Conservation (phyloP, 2,329 filamentous ascomycete genomes). For the Erysiphe pisi region DNA sequence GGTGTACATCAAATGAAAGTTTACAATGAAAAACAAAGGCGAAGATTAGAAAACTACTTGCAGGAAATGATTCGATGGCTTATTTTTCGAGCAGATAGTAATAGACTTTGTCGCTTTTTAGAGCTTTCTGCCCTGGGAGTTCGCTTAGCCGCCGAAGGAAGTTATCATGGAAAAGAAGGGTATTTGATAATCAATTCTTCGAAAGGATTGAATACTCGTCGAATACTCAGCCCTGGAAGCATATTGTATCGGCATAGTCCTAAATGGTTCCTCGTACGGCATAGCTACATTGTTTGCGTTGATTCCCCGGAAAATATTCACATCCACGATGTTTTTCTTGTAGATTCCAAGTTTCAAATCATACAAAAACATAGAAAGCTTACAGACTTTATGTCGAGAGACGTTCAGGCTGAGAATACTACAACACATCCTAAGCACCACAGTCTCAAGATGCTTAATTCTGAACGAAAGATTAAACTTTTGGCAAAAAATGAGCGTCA, state of each 20-base stretch:
- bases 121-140: constrained; percentile 91
- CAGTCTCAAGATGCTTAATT: constrained; percentile 75
- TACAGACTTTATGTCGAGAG: constrained; percentile 47
- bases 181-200: constrained; percentile 84
- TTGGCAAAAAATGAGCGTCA: constrained; percentile 84
- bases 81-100: constrained; percentile 93
- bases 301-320: constrained; percentile 98
- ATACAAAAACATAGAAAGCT: constrained; percentile 58
- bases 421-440: constrained; percentile 56
- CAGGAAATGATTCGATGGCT: constrained; percentile 92
- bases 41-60: constrained; percentile 77
- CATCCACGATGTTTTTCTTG: constrained; percentile 96
- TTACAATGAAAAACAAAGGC: constrained; percentile 73
- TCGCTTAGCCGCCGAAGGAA: constrained; percentile 83
- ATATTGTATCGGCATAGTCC: constrained; percentile 74
- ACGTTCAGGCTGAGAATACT: constrained; percentile 40
- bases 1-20: constrained; percentile 35
- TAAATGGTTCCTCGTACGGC: constrained; percentile 96
- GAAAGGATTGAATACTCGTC: constrained; percentile 76
- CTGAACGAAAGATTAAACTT: constrained; percentile 82
- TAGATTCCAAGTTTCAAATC: constrained; percentile 77
- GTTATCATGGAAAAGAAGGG: constrained; percentile 96
- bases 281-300: constrained; percentile 97
- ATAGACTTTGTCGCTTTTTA: constrained; percentile 87
- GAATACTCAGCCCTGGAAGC: constrained; percentile 65